phyloP scores from a whole-genome alignment of 2,329 filamentous ascomycete species.

The Plectosphaerella cucumerina region DNA sequence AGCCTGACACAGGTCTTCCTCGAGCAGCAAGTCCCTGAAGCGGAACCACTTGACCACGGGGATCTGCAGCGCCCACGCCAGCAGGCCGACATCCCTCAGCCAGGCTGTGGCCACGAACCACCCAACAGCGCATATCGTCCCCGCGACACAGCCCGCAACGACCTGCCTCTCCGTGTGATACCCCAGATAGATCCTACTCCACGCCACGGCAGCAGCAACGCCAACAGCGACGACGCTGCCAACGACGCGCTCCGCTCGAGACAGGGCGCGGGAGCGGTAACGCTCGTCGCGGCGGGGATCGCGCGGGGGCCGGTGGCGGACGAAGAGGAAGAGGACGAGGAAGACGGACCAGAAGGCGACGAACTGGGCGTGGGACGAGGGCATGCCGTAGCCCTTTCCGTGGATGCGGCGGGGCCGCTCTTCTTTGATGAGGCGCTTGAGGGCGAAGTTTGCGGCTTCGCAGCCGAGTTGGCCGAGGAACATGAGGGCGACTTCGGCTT shows the following conservation, averaged over 20 bases:
- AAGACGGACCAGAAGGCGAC: constrained; percentile 87
- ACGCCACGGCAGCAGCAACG: constrained; percentile 66
- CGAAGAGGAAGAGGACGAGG: constrained; percentile 76
- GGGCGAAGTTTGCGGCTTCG: constrained; percentile 82
- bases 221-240: constrained; percentile 51
- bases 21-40: constrained; percentile 77
- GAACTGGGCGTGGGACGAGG: constrained; percentile 90
- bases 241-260: constrained; percentile 54
- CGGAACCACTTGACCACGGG: constrained; percentile 62
- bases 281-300: constrained; percentile 7
- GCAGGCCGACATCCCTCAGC: constrained; percentile 61
- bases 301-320: constrained; percentile 65
- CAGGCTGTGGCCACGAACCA: constrained; percentile 77
- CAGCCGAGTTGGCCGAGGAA: constrained; percentile 88
- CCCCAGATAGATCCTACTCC: constrained; percentile 82
- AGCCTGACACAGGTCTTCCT: constrained; percentile 84
- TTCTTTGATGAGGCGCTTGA: constrained; percentile 91
- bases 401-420: constrained; percentile 79
- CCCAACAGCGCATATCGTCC: constrained; percentile 62
- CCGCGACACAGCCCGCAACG: constrained; percentile 70
- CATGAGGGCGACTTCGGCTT: constrained; percentile 84
- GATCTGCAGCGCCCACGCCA: constrained; percentile 69
- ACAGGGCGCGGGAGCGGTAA: constrained; percentile 43
- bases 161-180: constrained; percentile 93
- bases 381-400: constrained; percentile 98